Evolutionary conservation across 2,329 filamentous ascomycete genomes (phyloP), one percentile per base, ranked within the genome.

Genomic region (Apiospora rasikravindrae): DNA sequence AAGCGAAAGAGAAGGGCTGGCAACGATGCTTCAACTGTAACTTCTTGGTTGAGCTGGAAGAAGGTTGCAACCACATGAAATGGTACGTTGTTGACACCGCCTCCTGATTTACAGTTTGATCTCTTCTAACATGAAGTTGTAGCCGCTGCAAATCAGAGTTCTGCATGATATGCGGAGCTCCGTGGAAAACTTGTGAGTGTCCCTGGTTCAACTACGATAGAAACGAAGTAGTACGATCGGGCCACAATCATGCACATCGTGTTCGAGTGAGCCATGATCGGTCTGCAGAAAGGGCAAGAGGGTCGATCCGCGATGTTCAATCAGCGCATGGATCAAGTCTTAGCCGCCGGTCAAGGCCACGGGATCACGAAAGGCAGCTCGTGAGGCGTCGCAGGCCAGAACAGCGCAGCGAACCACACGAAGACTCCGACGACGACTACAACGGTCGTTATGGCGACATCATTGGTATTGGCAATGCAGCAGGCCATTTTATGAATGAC

Each of bases 31-130:
- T 91, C 79, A 90, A 86, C 74, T 97, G 95, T 83, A 89, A 88
- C 74, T 86, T 88, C 51, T 87, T 93, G 85, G 92, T 97, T 64
- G 93, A 97, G 81, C 84, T 94, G 69, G 92, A 92, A 76, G 93
- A 96, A 81, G 94, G 94, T 64, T 95, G 93, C 82, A 95, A 96
- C 82, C 94, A 96, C 80, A 96, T 97, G 90, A 94, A 90, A 40
- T 97, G 94, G 92, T 93, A 85, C 82, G 89, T 83, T 22, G 89
- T 83, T 16, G 73, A 84, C 73, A 64, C 8, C 8, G 33, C 33
- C 4, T 40, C 57, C n/a, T n/a, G 22, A 13, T 11, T 37, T 13
- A 14, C 8, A 40, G 19, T n/a, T 19, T 10, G 29, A 64, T 19
- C 19, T 37, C 29, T 37, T 40, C 22, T 64, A 64, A 64, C 33